Evolutionary conservation across 768 basidiomycete genomes (phyloP), one percentile per base, ranked within the genome.

Genomic region (Suillus occidentalis): DNA sequence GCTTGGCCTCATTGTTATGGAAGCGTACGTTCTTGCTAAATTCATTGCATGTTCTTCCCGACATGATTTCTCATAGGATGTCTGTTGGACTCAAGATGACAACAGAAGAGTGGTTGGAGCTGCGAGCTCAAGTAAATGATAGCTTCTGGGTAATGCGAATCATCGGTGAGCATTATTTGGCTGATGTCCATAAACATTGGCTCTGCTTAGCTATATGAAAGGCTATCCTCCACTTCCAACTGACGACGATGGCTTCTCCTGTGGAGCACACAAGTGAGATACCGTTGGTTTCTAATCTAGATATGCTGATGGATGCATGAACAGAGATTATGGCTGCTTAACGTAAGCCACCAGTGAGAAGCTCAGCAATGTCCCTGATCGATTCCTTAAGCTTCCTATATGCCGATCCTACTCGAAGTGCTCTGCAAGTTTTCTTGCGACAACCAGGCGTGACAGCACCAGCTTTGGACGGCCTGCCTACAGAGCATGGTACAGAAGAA

Each of bases 141-240:
- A 89, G 88, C 68, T 97, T 97, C 72, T 97, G 95, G 95, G 85
- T 88, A 6, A 88, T 95, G 89, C 84, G 95, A 6, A 80, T 90
- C 5, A 92, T 97, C 63, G 94, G 91, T 90, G 63, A 60, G 68
- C 60, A 39, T 34, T 18, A 61, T 31, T 18, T 25, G 3, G 25
- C 25, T 34, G 3, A 39, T 31, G 14, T 61, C 50, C 36, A 57
- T 34, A 25, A 34, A 34, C 18, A 18, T 40, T 43, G 22, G 36
- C 43, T 36, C 49, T 61, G 56, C 58, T 43, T 40, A 55, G 13
- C 40, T 16, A n/a, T 40, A 14, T 63, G 16, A 31, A 61, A 92
- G 91, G 94, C 4, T 97, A 97, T 72, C 95, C 95, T 3, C 92
- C 92, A 1, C 83, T 97, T 25, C 92, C 94, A 0, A 79, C 85